Conservation (phyloP, 208 protist genomes). For the Acanthamoeba healyi region DNA sequence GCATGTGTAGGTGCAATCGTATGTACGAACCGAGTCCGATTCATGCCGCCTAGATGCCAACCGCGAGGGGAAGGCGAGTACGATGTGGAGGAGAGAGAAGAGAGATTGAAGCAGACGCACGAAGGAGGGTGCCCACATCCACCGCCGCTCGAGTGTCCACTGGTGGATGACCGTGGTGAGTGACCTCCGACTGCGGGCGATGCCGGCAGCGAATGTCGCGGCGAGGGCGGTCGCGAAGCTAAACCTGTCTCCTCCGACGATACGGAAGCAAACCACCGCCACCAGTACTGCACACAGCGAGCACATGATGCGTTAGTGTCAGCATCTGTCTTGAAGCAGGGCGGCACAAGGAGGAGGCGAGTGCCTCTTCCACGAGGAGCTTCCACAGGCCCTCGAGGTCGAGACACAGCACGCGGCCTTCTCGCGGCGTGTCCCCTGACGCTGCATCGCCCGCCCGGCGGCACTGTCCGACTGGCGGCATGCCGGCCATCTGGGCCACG, state of each 20-base stretch:
- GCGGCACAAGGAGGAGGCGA: no score
- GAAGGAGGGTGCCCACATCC: not conserved
- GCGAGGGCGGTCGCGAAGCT: not conserved
- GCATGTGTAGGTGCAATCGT: not conserved
- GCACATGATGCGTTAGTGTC: no score
- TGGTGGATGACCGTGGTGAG: not conserved
- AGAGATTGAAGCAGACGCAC: constrained; percentile 57
- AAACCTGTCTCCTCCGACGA: not conserved
- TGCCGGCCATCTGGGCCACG: not conserved
- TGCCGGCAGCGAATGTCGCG: not conserved
- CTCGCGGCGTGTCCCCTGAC: not conserved
- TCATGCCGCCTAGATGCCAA: constrained; percentile 53
- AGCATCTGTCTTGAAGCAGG: no score
- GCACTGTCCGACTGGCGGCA: not conserved
- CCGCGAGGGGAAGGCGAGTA: not conserved
- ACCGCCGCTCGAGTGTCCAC: no score
- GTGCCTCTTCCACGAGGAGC: constrained; percentile 48
- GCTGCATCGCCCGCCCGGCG: not conserved
- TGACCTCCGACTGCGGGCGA: not conserved
- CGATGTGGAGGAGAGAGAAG: not conserved
- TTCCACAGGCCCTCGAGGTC: constrained; percentile 46
- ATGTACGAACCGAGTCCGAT: not conserved
- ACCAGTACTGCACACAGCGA: constrained; percentile 30
- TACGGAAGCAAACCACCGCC: constrained; percentile 18
- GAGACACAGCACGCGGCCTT: not conserved